Base-by-base conservation (phyloP, 768 basidiomycete genomes). In the Clavulina sp. region DNA sequence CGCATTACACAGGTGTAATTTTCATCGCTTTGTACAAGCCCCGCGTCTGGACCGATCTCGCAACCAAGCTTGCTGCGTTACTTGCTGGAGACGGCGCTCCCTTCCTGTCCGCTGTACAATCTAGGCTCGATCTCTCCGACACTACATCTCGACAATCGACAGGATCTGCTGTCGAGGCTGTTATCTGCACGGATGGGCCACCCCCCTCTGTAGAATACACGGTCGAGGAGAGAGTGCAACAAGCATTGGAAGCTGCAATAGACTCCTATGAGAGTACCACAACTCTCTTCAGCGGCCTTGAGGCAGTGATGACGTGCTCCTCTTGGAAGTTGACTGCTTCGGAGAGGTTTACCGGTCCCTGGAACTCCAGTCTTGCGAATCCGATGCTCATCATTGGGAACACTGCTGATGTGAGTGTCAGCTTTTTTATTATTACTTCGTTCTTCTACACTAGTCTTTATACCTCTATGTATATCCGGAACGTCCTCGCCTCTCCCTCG, bases 151-250 rank as follows among this genome's bases (percentile, higher is more conserved):
- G 52, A 34, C 53, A 58, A 24, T 31, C 48, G 7, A 53, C 53
- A 1, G 60, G 61, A 30, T 51, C 61, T 32, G 56, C 57, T 29
- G 60, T 63, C 7, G 52, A 55, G 18, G 64, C 61, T 0, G 63
- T 65, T 1, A 61, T 62, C 2, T 65, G 64, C 56, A 60, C 62
- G 43, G 64, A 66, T 51, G 48, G 59, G 9, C 49, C 50, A 9
- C 59, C 59, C 4, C 61, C 61, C 50, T 40, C 55, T n/a, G 46
- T 56, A 2, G 49, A 38, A 29, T 48, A n/a, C n/a, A 51, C 56
- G 3, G 48, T 59, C 43, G 50, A 58, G 18, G 56, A 63, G 40
- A 52, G 63, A 19, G 59, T 63, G 52, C 60, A 61, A 48, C 56
- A 54, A 43, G 52, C 63, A 3, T 53, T 59, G 23, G 7, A 30